A percentile compares a stretch with the other conserved stretches of the same genome.
Conservation (phyloP, 2,329 filamentous ascomycete species). For the Domatiomyces catenatus region DNA sequence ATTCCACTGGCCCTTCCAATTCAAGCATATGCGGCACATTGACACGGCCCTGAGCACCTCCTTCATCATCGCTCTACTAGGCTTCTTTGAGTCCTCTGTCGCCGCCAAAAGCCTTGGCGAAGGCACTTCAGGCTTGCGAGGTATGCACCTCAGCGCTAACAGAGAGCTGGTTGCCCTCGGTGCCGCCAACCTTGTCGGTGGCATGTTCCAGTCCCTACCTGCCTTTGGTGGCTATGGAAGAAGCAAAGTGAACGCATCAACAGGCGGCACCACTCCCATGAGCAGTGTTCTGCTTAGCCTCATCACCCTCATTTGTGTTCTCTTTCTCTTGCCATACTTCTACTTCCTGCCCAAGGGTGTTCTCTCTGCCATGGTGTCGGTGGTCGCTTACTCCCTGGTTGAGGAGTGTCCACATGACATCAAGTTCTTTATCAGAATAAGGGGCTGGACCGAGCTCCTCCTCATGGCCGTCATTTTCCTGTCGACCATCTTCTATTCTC, state of each 20-base stretch:
- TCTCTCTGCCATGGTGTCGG: conserved; percentile 81
- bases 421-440: conserved; percentile 70
- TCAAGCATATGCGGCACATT: conserved; percentile 63
- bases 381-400: conserved; percentile 84
- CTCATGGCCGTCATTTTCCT: conserved; percentile 85
- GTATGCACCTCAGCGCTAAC: conserved; percentile 75
- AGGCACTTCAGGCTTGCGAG: conserved; percentile 52
- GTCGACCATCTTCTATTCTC: conserved; percentile 85
- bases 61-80: conserved; percentile 82
- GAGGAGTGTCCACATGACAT: conserved; percentile 93
- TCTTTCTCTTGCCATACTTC: conserved; percentile 77
- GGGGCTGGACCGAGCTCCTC: conserved; percentile 68
- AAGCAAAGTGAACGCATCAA: conserved; percentile 87
- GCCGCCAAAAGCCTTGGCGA: conserved; percentile 77
- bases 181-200: conserved; percentile 76
- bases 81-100: conserved; percentile 97
- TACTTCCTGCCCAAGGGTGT: conserved; percentile 97
- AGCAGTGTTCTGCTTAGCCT: conserved; percentile 74
- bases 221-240: conserved; percentile 92
- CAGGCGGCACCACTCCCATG: conserved; percentile 85
- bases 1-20: conserved; percentile 73
- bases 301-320: conserved; percentile 64
- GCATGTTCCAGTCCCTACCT: conserved; percentile 81
- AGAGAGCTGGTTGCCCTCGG: conserved; percentile 85
- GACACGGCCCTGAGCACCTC: conserved; percentile 77